Conservation (phyloP, 2,329 filamentous ascomycete genomes). For the Alternaria tenuissima region DNA sequence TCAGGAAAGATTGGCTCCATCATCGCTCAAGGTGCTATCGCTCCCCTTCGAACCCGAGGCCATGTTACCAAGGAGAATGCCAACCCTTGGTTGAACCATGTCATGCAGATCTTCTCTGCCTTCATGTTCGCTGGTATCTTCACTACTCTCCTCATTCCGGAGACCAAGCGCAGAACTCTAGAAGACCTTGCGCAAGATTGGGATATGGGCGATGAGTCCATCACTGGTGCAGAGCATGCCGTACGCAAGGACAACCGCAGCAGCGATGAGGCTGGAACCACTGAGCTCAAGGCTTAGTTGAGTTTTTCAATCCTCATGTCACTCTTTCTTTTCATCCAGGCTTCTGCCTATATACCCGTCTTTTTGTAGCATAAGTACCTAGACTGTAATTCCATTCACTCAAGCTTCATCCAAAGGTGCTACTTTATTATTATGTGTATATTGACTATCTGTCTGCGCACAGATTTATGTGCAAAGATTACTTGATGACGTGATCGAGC, state of each 20-base stretch:
- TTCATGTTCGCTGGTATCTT: conserved; percentile 80
- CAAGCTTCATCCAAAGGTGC: neutral
- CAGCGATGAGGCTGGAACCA: conserved; percentile 29
- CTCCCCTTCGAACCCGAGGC: conserved; percentile 62
- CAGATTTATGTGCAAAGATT: no score
- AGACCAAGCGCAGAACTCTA: conserved; percentile 78
- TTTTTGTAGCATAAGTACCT: neutral
- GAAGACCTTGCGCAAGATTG: conserved; percentile 67
- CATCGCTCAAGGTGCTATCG: conserved; percentile 58
- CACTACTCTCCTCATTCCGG: conserved; percentile 74
- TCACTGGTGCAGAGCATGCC: conserved; percentile 35
- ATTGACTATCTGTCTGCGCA: neutral
- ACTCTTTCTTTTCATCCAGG: neutral
- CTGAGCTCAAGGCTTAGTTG: conserved; percentile 18
- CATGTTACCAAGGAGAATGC: conserved; percentile 49
- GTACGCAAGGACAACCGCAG: conserved; percentile 27
- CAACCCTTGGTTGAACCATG: conserved; percentile 72
- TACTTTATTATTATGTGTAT: neutral
- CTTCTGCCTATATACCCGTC: neutral
- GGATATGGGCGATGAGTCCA: conserved; percentile 47
- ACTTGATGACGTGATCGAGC: no score
- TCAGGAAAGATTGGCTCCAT: conserved; percentile 60
- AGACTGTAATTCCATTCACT: conserved; percentile 1
- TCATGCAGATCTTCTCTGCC: conserved; percentile 79
- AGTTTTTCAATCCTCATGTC: neutral